These are phyloP conservation scores for Annulohypoxylon maeteangense DNA, from an alignment of 495 filamentous ascomycete genomes.

Conservation along the genomic window DNA sequence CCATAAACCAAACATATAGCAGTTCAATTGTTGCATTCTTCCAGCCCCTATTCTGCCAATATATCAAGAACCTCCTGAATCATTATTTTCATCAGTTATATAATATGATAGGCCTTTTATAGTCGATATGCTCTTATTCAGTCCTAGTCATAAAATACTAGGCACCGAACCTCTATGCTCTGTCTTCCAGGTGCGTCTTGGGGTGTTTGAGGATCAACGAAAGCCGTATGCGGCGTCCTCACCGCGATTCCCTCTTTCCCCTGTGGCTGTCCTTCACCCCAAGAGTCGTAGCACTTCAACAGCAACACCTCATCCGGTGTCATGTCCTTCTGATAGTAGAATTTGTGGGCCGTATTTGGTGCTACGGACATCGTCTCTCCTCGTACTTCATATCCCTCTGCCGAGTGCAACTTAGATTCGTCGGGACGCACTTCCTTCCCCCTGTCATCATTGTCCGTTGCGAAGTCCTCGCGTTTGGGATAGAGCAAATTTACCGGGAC, in stretches of 20 bases:
- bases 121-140: too few relatives aligned
- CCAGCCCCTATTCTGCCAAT: too few relatives aligned
- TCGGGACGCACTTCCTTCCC: constrained; percentile 51
- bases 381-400: constrained; percentile 58
- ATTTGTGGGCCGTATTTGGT: constrained; percentile 68
- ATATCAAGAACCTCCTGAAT: too few relatives aligned
- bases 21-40: too few relatives aligned
- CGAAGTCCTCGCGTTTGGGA: constrained; percentile 63
- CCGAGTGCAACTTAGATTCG: constrained; percentile 33
- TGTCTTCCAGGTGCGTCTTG: constrained; percentile 70
- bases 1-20: too few relatives aligned
- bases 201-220: constrained; percentile 75
- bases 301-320: constrained; percentile 77
- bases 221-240: constrained; percentile 85
- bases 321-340: constrained; percentile 87
- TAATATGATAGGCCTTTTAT: not conserved
- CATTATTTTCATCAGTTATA: not conserved
- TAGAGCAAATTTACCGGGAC: constrained; percentile 77
- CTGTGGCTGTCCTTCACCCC: constrained; percentile 60
- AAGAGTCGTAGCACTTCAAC: constrained; percentile 84
- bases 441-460: constrained; percentile 48
- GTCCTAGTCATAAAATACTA: constrained; percentile 73
- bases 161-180: constrained; percentile 88
- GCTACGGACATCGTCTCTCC: constrained; percentile 60
- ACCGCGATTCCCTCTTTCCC: constrained; percentile 64